These are phyloP conservation scores for Acanthamoeba culbertsoni DNA, from an alignment of 208 protist species.

Conservation along the genomic window DNA sequence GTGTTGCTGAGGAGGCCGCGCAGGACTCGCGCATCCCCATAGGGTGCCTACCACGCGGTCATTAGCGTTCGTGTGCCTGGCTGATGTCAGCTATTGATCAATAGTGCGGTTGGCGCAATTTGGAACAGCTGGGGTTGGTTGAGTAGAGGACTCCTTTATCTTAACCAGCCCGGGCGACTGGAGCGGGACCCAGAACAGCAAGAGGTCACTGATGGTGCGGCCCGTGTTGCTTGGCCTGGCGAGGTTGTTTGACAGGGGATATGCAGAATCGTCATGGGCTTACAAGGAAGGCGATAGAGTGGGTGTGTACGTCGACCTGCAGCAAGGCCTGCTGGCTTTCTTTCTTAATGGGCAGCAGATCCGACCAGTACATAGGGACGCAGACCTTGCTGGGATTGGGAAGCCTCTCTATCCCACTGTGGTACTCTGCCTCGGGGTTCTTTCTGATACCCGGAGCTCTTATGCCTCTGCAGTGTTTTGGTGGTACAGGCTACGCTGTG, in stretches of 20 bases:
- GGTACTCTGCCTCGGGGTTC: not conserved
- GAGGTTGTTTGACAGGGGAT: not conserved
- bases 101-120: not conserved
- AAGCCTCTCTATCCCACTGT: not conserved
- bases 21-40: not conserved
- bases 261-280: not conserved
- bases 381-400: not conserved
- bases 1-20: not conserved
- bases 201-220: not conserved
- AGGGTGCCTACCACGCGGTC: not conserved
- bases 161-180: not conserved
- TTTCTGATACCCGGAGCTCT: not conserved
- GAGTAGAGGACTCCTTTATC: not conserved
- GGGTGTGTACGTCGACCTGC: conserved; percentile 12
- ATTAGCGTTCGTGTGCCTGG: not conserved
- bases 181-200: not conserved
- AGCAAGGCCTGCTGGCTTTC: not conserved
- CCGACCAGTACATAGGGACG: not conserved
- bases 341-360: conserved; percentile 20
- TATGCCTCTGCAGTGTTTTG: not conserved
- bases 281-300: not conserved
- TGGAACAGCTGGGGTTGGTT: conserved; percentile 8
- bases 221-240: not conserved
- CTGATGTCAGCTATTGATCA: not conserved
- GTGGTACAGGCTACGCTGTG: not conserved